Evolutionary conservation across 768 basidiomycete species (phyloP), one percentile per base, ranked within the genome.

Genomic region (Hebeloma cylindrosporum): DNA sequence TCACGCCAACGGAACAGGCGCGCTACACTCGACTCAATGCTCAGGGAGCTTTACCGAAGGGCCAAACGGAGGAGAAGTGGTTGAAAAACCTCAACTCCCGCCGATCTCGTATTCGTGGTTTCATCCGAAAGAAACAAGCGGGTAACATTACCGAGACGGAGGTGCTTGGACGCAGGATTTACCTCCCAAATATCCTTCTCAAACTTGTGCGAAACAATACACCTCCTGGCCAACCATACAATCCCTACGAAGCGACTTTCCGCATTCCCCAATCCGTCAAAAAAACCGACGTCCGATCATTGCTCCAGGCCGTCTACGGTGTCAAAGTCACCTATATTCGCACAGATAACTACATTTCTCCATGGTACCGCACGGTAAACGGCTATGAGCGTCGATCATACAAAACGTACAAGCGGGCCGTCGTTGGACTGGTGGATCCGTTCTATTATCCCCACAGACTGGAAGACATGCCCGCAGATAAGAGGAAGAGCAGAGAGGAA

Each of bases 221-320:
- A 0, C 82, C 77, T 0, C 65, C 68, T 2, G 88, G 85, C 0
- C 70, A 87, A 53, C 74, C 91, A 1, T 97, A 97, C 73, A 94
- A 97, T 50, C 93, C 93, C 1, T 93, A 86, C 71, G 86, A 93
- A 64, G 93, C 93, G 7, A 97, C 93, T 2, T 95, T 97, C 72
- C 88, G 91, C 43, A 75, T 95, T 29, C 87, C 92, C n/a, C 79
- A 81, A 50, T 85, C 82, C 31, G 74, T 94, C 66, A 96, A 93
- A 31, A 97, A 97, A 68, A 89, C 86, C 45, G 93, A 97, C 68
- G 70, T 97, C 27, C 84, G 92, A 29, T 85, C 87, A 0, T 93
- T 95, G 61, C 79, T 97, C 35, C 68, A 69, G 40, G 77, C 91
- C 25, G 78, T 85, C n/a, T 97, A 97, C 56, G 88, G 89, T 49